phyloP scores from a whole-genome alignment of 805 yeast genomes.

The Suhomyces xylopsoci region DNA sequence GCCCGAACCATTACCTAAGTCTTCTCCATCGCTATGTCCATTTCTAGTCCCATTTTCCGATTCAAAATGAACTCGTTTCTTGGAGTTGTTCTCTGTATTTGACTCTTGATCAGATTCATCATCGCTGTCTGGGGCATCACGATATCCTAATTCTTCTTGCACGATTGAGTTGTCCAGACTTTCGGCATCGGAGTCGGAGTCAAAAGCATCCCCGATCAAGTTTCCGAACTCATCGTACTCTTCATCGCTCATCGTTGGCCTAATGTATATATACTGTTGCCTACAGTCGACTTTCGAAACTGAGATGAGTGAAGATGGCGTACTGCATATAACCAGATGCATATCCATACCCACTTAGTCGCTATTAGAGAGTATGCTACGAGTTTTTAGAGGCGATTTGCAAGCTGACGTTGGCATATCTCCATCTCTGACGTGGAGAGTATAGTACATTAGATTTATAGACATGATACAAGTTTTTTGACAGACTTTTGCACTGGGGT shows the following conservation, averaged over 20 bases:
- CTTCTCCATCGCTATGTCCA: background rate
- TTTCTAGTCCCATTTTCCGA: background rate
- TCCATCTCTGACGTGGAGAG: background rate
- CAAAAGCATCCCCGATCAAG: conserved; percentile 50
- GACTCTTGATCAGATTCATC: conserved; percentile 8
- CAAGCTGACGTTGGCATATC: background rate
- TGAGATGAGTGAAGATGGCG: background rate
- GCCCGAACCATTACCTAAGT: background rate
- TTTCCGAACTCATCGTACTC: conserved; percentile 86
- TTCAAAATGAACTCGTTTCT: conserved; percentile 6
- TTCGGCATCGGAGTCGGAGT: conserved; percentile 51
- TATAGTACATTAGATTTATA: conserved; percentile 2
- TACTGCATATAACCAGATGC: conserved; percentile 1
- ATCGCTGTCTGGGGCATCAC: conserved; percentile 12
- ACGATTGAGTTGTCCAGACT: conserved; percentile 11
- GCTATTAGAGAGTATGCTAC: background rate
- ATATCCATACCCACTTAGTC: background rate
- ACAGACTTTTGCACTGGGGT: background rate
- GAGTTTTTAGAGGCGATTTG: background rate
- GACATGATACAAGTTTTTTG: background rate
- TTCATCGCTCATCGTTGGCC: conserved; percentile 48
- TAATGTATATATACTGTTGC: background rate
- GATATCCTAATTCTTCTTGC: background rate
- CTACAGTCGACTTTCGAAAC: background rate
- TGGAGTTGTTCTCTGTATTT: background rate